phyloP scores from a whole-genome alignment of 2,329 filamentous ascomycete genomes.

The Elsinoe perseae region DNA sequence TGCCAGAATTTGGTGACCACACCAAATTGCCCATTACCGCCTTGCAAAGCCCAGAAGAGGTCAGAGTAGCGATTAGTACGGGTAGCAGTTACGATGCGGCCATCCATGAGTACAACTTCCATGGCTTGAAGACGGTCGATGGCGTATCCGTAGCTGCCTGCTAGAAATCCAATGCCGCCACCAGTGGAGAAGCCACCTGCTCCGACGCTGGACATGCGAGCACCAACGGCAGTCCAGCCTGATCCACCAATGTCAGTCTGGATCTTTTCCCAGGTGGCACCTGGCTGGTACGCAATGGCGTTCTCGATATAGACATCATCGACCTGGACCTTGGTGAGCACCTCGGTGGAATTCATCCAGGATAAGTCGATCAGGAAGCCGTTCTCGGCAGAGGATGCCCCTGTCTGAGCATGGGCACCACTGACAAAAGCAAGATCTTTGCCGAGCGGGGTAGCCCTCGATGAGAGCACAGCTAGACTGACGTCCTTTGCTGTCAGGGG shows the following conservation, averaged over 20 bases:
- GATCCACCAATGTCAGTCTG: neutral
- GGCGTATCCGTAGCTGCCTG: slow-evolving; percentile 17
- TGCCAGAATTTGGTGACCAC: slow-evolving; percentile 28
- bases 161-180: slow-evolving; percentile 18
- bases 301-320: neutral
- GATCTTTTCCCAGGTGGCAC: slow-evolving; percentile 15
- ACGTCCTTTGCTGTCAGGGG: slow-evolving; percentile 15
- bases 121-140: slow-evolving; percentile 23
- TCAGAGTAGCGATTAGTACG: slow-evolving; percentile 35
- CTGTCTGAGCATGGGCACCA: slow-evolving; percentile 18
- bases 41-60: slow-evolving; percentile 44
- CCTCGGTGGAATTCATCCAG: slow-evolving; percentile 15
- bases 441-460: slow-evolving; percentile 5
- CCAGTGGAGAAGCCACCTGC: slow-evolving; percentile 16
- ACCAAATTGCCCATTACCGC: slow-evolving; percentile 43
- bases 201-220: slow-evolving; percentile 13
- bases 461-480: slow-evolving; percentile 9
- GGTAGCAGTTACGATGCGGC: slow-evolving; percentile 41
- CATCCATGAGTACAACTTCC: slow-evolving; percentile 42
- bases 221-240: slow-evolving; percentile 15
- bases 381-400: slow-evolving; percentile 6
- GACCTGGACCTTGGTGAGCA: slow-evolving; percentile 9
- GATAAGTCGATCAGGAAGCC: slow-evolving; percentile 17
- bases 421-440: slow-evolving; percentile 15
- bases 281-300: slow-evolving; percentile 15